Conservation (phyloP, 2,329 filamentous ascomycete genomes). For the Ophiostoma perfectum region DNA sequence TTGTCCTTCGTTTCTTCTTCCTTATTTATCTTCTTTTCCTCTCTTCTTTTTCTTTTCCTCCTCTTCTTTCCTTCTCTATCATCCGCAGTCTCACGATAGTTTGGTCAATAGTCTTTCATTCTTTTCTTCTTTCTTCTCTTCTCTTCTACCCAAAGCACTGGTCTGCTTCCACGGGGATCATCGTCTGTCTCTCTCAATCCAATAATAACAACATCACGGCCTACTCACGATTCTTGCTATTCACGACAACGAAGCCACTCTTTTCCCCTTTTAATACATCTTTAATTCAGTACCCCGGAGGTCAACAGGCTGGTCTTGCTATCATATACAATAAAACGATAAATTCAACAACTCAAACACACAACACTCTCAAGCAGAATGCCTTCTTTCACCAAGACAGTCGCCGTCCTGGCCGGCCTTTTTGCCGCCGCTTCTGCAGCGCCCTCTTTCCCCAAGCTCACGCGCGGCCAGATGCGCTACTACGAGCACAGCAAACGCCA, state of each 20-base stretch:
- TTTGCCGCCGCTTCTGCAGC: constrained; percentile 41
- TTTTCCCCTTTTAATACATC: constrained; percentile 32
- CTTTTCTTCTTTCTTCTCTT: constrained; percentile 27
- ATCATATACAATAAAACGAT: constrained; percentile 28
- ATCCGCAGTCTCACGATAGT: constrained; percentile 17
- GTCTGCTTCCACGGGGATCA: constrained; percentile 42
- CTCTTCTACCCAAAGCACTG: constrained; percentile 44
- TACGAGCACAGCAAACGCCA: constrained; percentile 47
- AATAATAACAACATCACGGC: neutral
- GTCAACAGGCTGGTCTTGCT: constrained; percentile 38
- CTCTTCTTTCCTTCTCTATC: constrained; percentile 13
- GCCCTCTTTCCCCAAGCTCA: constrained; percentile 41
- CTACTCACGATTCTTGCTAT: neutral
- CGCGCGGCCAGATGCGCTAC: constrained; percentile 41
- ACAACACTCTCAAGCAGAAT: constrained; percentile 31
- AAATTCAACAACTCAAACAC: constrained; percentile 27
- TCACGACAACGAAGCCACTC: constrained; percentile 12
- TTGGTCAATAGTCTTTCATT: constrained; percentile 18
- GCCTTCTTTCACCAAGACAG: constrained; percentile 45
- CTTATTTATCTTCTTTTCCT: neutral
- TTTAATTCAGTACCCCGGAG: constrained; percentile 27
- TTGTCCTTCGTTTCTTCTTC: neutral
- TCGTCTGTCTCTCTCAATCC: constrained; percentile 32
- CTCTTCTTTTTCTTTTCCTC: neutral
- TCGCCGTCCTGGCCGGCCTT: constrained; percentile 41